phyloP scores from a whole-genome alignment of 208 protist genomes.

The Phytomonas sp. region DNA sequence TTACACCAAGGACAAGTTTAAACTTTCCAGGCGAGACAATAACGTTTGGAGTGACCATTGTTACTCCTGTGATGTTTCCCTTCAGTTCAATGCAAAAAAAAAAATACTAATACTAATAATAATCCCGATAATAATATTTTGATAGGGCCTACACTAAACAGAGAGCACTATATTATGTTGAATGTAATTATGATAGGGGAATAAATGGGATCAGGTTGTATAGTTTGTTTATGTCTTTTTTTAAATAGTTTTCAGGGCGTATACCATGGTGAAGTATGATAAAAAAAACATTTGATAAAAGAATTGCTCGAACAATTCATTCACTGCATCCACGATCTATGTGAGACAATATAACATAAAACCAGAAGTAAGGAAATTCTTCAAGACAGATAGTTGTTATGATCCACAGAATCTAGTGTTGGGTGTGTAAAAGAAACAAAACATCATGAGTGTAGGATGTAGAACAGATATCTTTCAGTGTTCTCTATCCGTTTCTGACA shows the following conservation, averaged over 20 bases:
- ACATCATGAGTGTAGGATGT: conserved; percentile 8
- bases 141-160: not conserved
- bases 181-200: not conserved
- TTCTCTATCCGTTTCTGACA: not conserved
- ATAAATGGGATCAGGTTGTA: not conserved
- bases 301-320: conserved; percentile 6
- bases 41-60: conserved; percentile 31
- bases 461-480: not conserved
- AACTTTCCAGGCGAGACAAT: conserved; percentile 49
- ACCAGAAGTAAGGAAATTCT: not conserved
- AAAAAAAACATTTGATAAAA: conserved; percentile 2
- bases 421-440: conserved; percentile 3
- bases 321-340: not conserved
- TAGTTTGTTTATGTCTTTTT: conserved; percentile 7
- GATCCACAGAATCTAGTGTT: conserved; percentile 2
- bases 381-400: not conserved
- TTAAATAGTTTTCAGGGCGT: conserved; percentile 16
- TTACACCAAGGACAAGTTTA: conserved; percentile 35
- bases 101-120: conserved; percentile 13
- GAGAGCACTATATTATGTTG: not conserved
- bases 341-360: conserved; percentile 6
- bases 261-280: conserved; percentile 1
- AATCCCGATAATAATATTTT: conserved; percentile 3
- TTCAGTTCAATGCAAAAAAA: conserved; percentile 9
- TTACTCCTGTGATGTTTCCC: conserved; percentile 19